Percentiles rank a stretch among this genome's conserved stretches.
Evolutionary conservation across 2,329 filamentous ascomycete species (phyloP).

Genomic region (Pseudogymnoascus sp.): DNA sequence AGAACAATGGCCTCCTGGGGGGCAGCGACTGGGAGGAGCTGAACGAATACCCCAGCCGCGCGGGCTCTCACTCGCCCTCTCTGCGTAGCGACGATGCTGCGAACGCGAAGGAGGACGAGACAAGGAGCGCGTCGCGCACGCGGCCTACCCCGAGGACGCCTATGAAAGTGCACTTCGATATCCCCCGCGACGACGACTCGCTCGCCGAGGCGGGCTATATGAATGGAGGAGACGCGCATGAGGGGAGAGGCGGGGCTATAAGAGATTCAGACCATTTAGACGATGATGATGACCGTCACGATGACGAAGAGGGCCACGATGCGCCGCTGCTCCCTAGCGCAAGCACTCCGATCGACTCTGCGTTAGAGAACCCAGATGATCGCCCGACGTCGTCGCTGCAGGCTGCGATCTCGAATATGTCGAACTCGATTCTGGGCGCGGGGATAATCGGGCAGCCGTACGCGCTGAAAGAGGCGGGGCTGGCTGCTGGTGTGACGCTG

Average conservation of each 20-base stretch:
- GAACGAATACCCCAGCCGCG: neutral
- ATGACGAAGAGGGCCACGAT: constrained; percentile 31
- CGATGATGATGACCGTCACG: neutral
- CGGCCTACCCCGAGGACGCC: constrained; percentile 27
- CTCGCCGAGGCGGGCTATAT: constrained; percentile 52
- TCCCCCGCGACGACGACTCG: constrained; percentile 92
- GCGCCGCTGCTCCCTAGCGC: constrained; percentile 9
- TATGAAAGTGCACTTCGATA: constrained; percentile 84
- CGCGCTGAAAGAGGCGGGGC: constrained; percentile 86
- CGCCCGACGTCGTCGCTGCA: constrained; percentile 79
- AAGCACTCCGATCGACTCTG: constrained; percentile 34
- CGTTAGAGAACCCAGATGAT: constrained; percentile 36
- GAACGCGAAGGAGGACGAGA: neutral
- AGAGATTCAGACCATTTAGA: neutral
- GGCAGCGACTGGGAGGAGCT: constrained; percentile 2
- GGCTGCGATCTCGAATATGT: constrained; percentile 99
- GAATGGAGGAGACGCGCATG: neutral
- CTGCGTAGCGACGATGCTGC: neutral
- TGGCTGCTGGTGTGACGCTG: constrained; percentile 71
- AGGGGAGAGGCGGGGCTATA: constrained; percentile 2
- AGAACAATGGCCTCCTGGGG: neutral
- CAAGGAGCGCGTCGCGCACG: neutral
- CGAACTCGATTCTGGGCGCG: constrained; percentile 89
- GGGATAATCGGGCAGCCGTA: constrained; percentile 83
- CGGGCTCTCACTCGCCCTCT: neutral